Percentiles rank a stretch among this genome's conserved stretches.
phyloP scores from a whole-genome alignment of 345 rosid species.

The Eucalyptus coolabah region DNA sequence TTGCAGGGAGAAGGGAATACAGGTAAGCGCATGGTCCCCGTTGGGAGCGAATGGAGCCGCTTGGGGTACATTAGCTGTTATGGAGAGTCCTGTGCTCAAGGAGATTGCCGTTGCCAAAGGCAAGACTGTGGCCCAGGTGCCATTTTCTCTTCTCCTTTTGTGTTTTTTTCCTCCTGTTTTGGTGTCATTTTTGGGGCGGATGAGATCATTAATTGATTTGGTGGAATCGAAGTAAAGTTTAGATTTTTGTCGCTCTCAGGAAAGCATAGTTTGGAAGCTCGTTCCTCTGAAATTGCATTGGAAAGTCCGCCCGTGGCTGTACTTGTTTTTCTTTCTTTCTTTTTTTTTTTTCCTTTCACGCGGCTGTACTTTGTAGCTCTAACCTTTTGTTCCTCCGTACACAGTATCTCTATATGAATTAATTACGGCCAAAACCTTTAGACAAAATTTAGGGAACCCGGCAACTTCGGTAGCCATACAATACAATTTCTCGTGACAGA shows the following conservation, averaged over 20 bases:
- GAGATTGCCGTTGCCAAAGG: not conserved
- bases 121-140: not conserved
- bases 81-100: not conserved
- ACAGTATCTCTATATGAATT: too few relatives aligned
- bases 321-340: too few relatives aligned
- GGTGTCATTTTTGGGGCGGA: not conserved
- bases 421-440: too few relatives aligned
- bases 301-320: not conserved
- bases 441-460: too few relatives aligned
- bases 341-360: too few relatives aligned
- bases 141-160: not conserved
- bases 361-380: not conserved
- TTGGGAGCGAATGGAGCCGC: slow-evolving; percentile 1
- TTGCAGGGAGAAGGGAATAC: slow-evolving; percentile 4
- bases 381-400: too few relatives aligned
- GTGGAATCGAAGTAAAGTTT: not conserved
- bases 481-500: too few relatives aligned
- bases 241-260: not conserved
- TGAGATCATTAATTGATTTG: too few relatives aligned
- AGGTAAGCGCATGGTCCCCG: slow-evolving; percentile 3
- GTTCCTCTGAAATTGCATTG: not conserved
- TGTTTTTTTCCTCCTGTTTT: not conserved
- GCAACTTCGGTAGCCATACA: too few relatives aligned
- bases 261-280: not conserved
- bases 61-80: not conserved